Evolutionary conservation across 192 early-diverging fungal genomes (phyloP).

Genomic region (Coemansia aciculifera): DNA sequence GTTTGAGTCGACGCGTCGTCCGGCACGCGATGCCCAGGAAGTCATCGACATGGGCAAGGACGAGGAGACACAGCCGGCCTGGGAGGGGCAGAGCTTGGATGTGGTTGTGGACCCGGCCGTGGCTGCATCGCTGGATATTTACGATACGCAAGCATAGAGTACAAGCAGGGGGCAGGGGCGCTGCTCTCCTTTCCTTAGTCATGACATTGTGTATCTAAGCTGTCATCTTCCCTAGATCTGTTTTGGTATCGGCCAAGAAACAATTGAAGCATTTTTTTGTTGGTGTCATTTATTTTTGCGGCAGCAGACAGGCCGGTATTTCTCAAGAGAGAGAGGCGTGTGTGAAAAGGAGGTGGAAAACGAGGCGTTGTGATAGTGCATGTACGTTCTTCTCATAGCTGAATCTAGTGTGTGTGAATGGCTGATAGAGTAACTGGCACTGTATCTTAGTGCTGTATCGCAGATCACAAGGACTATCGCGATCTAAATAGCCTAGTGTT

Average conservation of each 20-base stretch:
- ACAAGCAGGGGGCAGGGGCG: not conserved
- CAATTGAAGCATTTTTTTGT: not conserved
- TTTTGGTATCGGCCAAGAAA: not conserved
- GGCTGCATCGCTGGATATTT: slow-evolving; percentile 29
- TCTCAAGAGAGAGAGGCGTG: not conserved
- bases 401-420: not conserved
- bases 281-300: no score
- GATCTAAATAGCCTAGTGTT: not conserved
- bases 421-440: not conserved
- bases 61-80: slow-evolving; percentile 34
- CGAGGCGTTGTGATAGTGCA: not conserved
- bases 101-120: slow-evolving; percentile 37
- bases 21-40: slow-evolving; percentile 26
- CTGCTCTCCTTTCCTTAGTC: not conserved
- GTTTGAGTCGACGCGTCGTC: slow-evolving; percentile 38
- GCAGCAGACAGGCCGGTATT: not conserved
- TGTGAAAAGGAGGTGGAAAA: not conserved
- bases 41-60: slow-evolving; percentile 35
- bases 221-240: not conserved
- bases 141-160: slow-evolving; percentile 35
- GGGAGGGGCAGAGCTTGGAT: slow-evolving; percentile 40
- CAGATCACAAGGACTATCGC: not conserved
- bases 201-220: no score
- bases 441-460: not conserved
- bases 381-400: not conserved